Conservation (phyloP, 495 filamentous ascomycete species). For the Neurospora sp. region DNA sequence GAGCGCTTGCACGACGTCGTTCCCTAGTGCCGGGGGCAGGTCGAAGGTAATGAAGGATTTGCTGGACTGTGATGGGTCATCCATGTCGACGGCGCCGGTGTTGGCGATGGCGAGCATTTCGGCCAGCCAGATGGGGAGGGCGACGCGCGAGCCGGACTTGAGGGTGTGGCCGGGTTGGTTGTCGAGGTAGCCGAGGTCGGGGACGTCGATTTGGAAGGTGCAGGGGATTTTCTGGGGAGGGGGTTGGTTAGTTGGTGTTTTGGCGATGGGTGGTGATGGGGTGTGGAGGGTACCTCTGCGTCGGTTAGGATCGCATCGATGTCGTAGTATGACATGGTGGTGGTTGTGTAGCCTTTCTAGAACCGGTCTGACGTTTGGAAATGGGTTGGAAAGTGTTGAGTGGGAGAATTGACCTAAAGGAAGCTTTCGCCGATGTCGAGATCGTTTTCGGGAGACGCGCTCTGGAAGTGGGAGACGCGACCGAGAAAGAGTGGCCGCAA, state of each 20-base stretch:
- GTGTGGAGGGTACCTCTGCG: constrained; percentile 51
- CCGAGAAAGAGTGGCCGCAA: not conserved
- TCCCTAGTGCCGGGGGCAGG: constrained; percentile 64
- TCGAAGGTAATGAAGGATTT: constrained; percentile 66
- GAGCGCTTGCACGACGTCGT: constrained; percentile 78
- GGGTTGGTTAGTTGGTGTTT: not conserved
- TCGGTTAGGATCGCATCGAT: constrained; percentile 90
- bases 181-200: constrained; percentile 80
- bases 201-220: constrained; percentile 81
- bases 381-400: not conserved
- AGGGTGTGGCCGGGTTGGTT: constrained; percentile 53
- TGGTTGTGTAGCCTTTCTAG: not conserved
- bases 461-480: not conserved
- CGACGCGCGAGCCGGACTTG: constrained; percentile 65
- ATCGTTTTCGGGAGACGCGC: not conserved
- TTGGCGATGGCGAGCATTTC: constrained; percentile 84
- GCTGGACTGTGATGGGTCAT: constrained; percentile 16
- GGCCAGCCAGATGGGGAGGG: constrained; percentile 91
- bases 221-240: constrained; percentile 76
- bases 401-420: not conserved
- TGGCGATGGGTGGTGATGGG: not conserved
- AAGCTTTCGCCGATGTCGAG: not conserved
- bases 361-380: not conserved
- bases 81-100: constrained; percentile 30
- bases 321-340: constrained; percentile 82